Evolutionary conservation across 2,329 filamentous ascomycete species (phyloP), one percentile per base, ranked within the genome.

Genomic region (Colletotrichum sp.): DNA sequence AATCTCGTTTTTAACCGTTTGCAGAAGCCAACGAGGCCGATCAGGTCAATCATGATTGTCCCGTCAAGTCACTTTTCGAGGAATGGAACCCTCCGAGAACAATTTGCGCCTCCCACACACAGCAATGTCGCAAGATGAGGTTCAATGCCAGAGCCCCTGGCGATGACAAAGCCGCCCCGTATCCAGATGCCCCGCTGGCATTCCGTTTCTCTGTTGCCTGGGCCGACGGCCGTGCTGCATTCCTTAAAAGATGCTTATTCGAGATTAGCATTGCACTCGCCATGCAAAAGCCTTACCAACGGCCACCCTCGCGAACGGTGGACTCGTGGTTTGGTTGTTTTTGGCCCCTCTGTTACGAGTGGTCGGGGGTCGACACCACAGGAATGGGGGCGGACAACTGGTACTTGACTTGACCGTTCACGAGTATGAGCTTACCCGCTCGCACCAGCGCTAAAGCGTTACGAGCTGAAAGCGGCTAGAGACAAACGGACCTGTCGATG

Each of bases 181-280:
- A 28, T 36, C 32, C 16, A n/a, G 21, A 21, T 18, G 16, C 32
- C 21, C n/a, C 24, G 62, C 63, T 65, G 73, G 73, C 15, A 76
- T 73, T 70, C 28, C 64, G 32, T 24, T 62, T 28, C 57, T 36
- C 59, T 26, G 69, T 59, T 76, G 69, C 39, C 69, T 69, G 32
- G 69, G 44, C n/a, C 24, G 21, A 59, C 44, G 44, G 18, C 30
- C 24, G 28, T 52, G 26, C 32, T 34, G 30, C 69, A 64, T 68
- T 75, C 49, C 59, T 62, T 36, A 52, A 21, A 49, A 67, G 21
- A 75, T 75, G 67, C 34, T 65, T 64, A 44, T 52, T 24, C 16
- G 57, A 57, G 52, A 64, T 71, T 52, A 75, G 70, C 52, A 69
- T 73, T 73, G 69, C 70, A 24, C 63, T 69, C 44, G 44, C 73